Conservation (phyloP, 2,329 filamentous ascomycete genomes). For the Emergomyces pasteurianus region DNA sequence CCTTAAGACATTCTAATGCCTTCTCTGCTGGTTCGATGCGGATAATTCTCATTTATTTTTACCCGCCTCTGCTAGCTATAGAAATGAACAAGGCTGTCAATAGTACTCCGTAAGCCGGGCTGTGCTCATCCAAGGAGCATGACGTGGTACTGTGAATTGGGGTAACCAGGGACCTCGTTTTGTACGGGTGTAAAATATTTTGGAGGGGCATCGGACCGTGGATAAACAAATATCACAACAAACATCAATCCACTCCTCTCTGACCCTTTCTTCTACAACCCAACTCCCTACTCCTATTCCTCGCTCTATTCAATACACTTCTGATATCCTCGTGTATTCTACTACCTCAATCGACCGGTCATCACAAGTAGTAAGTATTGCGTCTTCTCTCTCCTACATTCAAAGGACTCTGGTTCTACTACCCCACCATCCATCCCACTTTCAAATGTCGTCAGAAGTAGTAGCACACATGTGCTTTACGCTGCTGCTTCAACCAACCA, state of each 20-base stretch:
- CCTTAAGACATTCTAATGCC: neutral
- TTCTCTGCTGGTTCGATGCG: neutral
- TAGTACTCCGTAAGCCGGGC: too few species aligned
- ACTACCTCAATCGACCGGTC: constrained; percentile 2
- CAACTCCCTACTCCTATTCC: neutral
- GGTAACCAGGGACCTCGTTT: too few species aligned
- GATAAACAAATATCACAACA: neutral
- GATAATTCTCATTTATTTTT: neutral
- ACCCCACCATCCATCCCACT: neutral
- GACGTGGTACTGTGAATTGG: too few species aligned
- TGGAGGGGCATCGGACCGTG: neutral
- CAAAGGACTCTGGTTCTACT: neutral
- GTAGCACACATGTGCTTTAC: too few species aligned
- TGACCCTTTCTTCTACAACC: too few species aligned
- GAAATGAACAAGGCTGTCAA: too few species aligned
- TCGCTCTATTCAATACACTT: neutral
- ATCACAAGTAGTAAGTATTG: neutral
- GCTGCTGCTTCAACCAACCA: too few species aligned
- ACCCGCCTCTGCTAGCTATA: neutral
- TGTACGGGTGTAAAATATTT: too few species aligned
- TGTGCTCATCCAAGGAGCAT: too few species aligned
- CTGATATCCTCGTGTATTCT: neutral
- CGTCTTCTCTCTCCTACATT: neutral
- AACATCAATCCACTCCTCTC: too few species aligned
- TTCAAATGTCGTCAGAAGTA: too few species aligned